Evolutionary conservation across 2,329 filamentous ascomycete species (phyloP), one percentile per base, ranked within the genome.

Genomic region (Stagonosporopsis rhizophila): DNA sequence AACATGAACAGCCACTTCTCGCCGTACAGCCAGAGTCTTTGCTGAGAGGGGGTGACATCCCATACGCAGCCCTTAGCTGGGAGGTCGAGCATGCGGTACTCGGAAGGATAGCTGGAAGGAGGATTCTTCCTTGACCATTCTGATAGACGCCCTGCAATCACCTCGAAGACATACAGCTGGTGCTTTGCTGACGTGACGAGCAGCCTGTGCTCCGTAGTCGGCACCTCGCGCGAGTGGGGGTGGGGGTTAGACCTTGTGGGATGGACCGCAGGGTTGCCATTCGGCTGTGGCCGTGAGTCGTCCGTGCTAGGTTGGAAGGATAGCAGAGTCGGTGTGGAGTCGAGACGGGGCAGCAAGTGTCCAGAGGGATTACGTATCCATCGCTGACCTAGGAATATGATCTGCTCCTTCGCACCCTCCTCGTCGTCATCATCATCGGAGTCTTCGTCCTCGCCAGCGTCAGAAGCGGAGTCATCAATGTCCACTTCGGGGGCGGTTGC

Each of bases 1-100:
- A 99, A 86, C 93, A 98, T 98, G 79, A 91, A 92, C 22, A 99
- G 77, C 83, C 92, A 98, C 1, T 85, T 88, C 37, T 87, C 85
- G 6, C 94, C 93, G 69, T 96, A 97, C 19, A 98, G 78, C 92
- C 94, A 98, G 7, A 94, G 77, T 14, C 94, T 85, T 44, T 73
- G 64, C 20, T 67, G 59, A 1, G 61, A 51, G 42, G 86, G 80
- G n/a, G 78, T 65, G 1, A 89, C 81, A 70, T 96, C 90, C 93
- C 94, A 98, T 35, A 96, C 76, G 23, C 88, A 87, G 3, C 92
- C 93, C 80, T 94, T 94, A 50, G 89, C 89, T 38, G 91, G 83
- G 72, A 96, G 92, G 57, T 89, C 86, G 22, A 92, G 84, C 61
- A 87, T 85, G 52, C 83, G 85, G 73, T 96, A 94, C 44, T 90